These are phyloP conservation scores for Ehretia macrophylla DNA, from an alignment of 257 asterid genomes.

Conservation along the genomic window DNA sequence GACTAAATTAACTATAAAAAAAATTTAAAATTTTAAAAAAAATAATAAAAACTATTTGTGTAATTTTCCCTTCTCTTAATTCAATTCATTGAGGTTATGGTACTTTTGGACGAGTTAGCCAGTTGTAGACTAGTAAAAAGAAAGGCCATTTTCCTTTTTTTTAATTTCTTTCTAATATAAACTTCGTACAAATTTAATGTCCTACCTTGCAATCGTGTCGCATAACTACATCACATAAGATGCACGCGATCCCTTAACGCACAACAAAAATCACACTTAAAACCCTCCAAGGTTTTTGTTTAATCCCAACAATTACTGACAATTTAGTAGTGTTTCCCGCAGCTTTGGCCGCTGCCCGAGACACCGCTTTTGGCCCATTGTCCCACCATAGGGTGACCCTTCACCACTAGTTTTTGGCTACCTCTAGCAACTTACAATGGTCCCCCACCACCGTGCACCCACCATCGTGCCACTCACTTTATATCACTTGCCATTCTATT, in stretches of 20 bases:
- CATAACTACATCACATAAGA: conserved; percentile 17
- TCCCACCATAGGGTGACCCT: conserved; percentile 6
- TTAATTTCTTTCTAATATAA: too few relatives aligned
- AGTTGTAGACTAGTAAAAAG: too few relatives aligned
- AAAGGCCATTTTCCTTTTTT: too few relatives aligned
- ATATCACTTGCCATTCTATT: not conserved
- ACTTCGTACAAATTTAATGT: too few relatives aligned
- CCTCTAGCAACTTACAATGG: not conserved
- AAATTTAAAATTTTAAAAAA: too few relatives aligned
- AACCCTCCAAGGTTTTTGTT: too few relatives aligned
- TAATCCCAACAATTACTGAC: conserved; percentile 4
- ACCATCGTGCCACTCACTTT: not conserved
- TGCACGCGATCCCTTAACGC: conserved; percentile 29
- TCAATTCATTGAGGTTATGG: too few relatives aligned
- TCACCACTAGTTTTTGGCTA: not conserved
- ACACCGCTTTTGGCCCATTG: conserved; percentile 15
- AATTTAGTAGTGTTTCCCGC: not conserved
- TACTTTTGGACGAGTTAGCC: too few relatives aligned
- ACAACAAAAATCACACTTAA: conserved; percentile 4
- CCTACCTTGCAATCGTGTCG: not conserved
- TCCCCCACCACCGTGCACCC: conserved; percentile 20
- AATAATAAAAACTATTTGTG: too few relatives aligned
- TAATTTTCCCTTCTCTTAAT: too few relatives aligned
- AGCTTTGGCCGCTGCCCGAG: conserved; percentile 10
- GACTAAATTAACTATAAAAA: too few relatives aligned